Evolutionary conservation across 495 filamentous ascomycete species (phyloP), one percentile per base, ranked within the genome.

Genomic region (Podospora appendiculata): DNA sequence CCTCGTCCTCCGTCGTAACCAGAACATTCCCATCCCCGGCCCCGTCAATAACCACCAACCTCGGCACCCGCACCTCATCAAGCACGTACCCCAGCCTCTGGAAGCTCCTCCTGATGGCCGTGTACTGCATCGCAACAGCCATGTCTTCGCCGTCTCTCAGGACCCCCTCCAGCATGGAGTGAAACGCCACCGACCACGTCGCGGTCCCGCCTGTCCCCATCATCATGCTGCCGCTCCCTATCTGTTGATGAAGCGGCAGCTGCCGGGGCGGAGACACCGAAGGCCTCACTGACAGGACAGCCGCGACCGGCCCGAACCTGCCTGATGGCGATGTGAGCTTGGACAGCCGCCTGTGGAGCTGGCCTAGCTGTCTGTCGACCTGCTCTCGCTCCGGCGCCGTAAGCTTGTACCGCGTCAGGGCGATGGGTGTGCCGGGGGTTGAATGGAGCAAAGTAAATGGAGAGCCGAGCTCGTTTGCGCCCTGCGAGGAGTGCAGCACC

Each of bases 101-200:
- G 45, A 75, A 70, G 9, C 68, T 66, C 19, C 59, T 50, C 51
- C 72, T 55, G 7, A 75, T 66, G 6, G 63, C 57, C 18, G 68
- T 53, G 43, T 75, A 77, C 11, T 64, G 55, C n/a, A 77, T 59
- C 18, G 58, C 66, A 0, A 77, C 66, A 2, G 63, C 66, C 66
- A 74, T 71, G 47, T 75, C 72, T 53, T 77, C 72, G 4, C 66
- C 69, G 19, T 77, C 74, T 32, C 72, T 58, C 12, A 75, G 57
- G 11, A 68, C 60, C 6, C 64, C 57, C 47, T 77, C 72, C 19
- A 77, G 55, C 54, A 75, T 62, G 35, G 61, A 58, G 33, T 75
- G 71, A 19, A 77, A 77, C n/a, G 73, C 70, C n/a, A 65, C 57
- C 33, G 57, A 65, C 73, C 73, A 77, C 6, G 60, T 66, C 8